Evolutionary conservation across 2,329 filamentous ascomycete genomes (phyloP), one percentile per base, ranked within the genome.

Genomic region (Ascochyta koolunga): DNA sequence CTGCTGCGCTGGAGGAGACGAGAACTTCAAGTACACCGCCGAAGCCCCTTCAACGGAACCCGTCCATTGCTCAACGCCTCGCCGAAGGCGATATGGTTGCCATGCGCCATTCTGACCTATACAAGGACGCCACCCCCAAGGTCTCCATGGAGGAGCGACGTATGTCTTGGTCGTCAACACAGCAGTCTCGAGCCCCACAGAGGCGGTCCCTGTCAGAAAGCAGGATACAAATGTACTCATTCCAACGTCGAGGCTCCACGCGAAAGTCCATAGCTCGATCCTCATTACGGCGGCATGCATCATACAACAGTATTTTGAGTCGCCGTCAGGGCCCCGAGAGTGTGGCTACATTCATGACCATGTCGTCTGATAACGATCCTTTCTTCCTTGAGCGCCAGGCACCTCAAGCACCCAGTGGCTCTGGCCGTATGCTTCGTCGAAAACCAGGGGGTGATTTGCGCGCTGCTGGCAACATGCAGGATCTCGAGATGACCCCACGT

Each of bases 271-370:
- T 68, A 18, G 58, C 66, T n/a, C 65, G 67, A 1, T 64, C 63
- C 13, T 79, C 83, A 1, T 79, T 82, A 43, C 76, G 80, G 22
- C 83, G 84, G 10, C 83, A 82, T 66, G 82, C 82, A 9, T 90
- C 87, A 0, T 84, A 84, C 44, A 82, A 84, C 16, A 88, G 85
- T 60, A 80, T 80, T 1, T 73, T 82, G 13, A 78, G 75, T 11
- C 78, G 77, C 11, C 79, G 77, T 21, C 80, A 80, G 9, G 83
- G 81, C 0, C 73, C 83, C 7, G 80, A 78, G 44, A 89, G 86
- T 65, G 84, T 89, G 48, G 85, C 88, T 66, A 86, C 84, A 3
- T 70, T 72, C 31, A 67, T 67, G 49, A 74, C 69, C 4, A 74
- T 75, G 68, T 78, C 76, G 10, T 79, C 77, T 1, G 65, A 72